These are phyloP conservation scores for Emergomyces orientalis DNA, from an alignment of 2,329 filamentous ascomycete species.

Conservation along the genomic window DNA sequence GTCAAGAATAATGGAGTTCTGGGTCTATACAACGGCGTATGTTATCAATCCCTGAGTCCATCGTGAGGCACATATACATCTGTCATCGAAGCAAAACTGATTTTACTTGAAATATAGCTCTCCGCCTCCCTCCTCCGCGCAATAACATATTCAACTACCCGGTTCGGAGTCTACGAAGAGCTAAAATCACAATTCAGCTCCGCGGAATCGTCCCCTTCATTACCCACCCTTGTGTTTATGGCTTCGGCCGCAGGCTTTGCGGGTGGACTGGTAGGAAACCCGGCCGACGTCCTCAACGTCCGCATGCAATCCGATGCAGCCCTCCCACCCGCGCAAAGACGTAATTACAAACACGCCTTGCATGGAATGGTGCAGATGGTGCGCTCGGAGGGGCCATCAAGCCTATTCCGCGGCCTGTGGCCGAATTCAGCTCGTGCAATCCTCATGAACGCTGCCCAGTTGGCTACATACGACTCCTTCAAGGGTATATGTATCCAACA, in stretches of 20 bases:
- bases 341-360: slow-evolving; percentile 83
- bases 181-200: slow-evolving; percentile 63
- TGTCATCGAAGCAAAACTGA: not conserved
- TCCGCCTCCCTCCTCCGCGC: slow-evolving; percentile 89
- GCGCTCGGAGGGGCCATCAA: slow-evolving; percentile 66
- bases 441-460: slow-evolving; percentile 57
- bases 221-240: slow-evolving; percentile 71
- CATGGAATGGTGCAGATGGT: slow-evolving; percentile 81
- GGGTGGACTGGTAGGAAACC: slow-evolving; percentile 84
- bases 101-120: slow-evolving; percentile 41
- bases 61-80: not conserved
- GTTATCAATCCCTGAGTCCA: slow-evolving; percentile 20
- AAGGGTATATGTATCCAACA: slow-evolving; percentile 47
- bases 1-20: slow-evolving; percentile 62
- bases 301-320: slow-evolving; percentile 93
- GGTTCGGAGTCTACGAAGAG: slow-evolving; percentile 94
- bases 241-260: slow-evolving; percentile 76
- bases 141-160: slow-evolving; percentile 89
- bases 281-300: slow-evolving; percentile 92
- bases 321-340: slow-evolving; percentile 60
- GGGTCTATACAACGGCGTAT: slow-evolving; percentile 75
- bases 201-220: slow-evolving; percentile 48
- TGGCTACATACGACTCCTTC: slow-evolving; percentile 56
- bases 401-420: slow-evolving; percentile 68
- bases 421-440: slow-evolving; percentile 54